A percentile compares a stretch with the other conserved stretches of the same genome.
Conservation (phyloP, 2,329 filamentous ascomycete species). For the Xylaria sp. region DNA sequence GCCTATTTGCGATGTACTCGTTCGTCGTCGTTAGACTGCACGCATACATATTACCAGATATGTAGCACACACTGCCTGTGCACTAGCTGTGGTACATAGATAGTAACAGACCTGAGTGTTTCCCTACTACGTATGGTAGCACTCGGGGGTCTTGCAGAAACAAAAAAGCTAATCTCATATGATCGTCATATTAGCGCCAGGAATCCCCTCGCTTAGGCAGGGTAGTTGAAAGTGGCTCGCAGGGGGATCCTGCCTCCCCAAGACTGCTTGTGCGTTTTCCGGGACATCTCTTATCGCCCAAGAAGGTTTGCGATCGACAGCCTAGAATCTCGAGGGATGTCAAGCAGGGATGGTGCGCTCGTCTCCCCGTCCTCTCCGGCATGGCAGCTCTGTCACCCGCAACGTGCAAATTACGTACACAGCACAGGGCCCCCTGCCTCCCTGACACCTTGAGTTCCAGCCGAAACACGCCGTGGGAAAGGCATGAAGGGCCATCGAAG, state of each 20-base stretch:
- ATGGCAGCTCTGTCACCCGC: slow-evolving; percentile 19
- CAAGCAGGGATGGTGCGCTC: slow-evolving; percentile 22
- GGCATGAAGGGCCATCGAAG: slow-evolving; percentile 29
- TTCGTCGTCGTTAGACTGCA: too few species aligned
- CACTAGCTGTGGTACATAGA: too few species aligned
- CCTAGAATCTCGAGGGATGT: slow-evolving; percentile 23
- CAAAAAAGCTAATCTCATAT: slow-evolving; percentile 34
- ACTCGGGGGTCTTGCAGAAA: slow-evolving; percentile 29
- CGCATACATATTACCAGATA: too few species aligned
- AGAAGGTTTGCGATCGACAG: slow-evolving; percentile 34
- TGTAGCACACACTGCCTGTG: too few species aligned
- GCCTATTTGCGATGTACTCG: too few species aligned
- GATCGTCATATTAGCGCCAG: slow-evolving; percentile 32
- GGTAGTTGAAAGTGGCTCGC: slow-evolving; percentile 25
- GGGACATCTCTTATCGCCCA: slow-evolving; percentile 14
- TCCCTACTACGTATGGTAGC: too few species aligned
- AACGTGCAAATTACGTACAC: background rate
- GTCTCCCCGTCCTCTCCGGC: slow-evolving; percentile 24
- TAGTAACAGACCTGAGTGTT: too few species aligned
- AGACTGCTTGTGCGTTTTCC: slow-evolving; percentile 20
- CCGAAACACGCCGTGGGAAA: slow-evolving; percentile 28
- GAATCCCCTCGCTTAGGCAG: slow-evolving; percentile 34
- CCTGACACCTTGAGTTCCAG: slow-evolving; percentile 28
- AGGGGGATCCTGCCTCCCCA: slow-evolving; percentile 24
- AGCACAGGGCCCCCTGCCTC: slow-evolving; percentile 23